A percentile compares a stretch with the other conserved stretches of the same genome.
Conservation (phyloP, 2,329 filamentous ascomycete genomes). For the Microascus cirrosus region DNA sequence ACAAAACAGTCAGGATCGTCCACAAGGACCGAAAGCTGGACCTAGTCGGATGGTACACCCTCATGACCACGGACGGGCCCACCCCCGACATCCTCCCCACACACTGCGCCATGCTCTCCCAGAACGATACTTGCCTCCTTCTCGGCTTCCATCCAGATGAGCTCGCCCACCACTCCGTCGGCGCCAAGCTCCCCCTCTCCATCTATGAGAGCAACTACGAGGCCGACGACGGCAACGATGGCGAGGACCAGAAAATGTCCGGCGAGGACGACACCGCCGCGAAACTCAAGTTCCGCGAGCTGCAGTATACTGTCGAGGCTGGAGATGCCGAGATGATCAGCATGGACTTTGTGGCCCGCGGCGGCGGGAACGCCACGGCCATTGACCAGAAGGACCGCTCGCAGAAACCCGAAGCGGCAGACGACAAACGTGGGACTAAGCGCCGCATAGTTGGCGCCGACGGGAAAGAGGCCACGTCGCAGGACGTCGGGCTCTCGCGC, state of each 20-base stretch:
- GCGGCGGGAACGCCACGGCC: constrained; percentile 68
- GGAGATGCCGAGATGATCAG: constrained; percentile 97
- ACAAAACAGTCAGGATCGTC: constrained; percentile 63
- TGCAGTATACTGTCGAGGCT: constrained; percentile 83
- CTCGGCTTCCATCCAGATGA: constrained; percentile 71
- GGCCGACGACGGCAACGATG: constrained; percentile 44
- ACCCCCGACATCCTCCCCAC: constrained; percentile 57
- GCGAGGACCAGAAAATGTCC: constrained; percentile 62
- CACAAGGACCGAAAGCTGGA: constrained; percentile 76
- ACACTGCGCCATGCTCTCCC: constrained; percentile 64
- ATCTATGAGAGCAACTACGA: constrained; percentile 82
- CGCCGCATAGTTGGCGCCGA: constrained; percentile 15
- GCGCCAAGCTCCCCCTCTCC: constrained; percentile 76
- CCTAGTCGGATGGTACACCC: constrained; percentile 86
- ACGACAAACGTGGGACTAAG: constrained; percentile 9
- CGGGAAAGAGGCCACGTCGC: constrained; percentile 12
- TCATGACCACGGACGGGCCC: constrained; percentile 64
- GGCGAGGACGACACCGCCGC: constrained; percentile 26
- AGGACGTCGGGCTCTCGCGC: constrained; percentile 34
- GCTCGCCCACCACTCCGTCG: constrained; percentile 41
- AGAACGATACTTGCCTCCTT: constrained; percentile 81
- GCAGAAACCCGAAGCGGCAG: constrained; percentile 4
- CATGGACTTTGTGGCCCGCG: constrained; percentile 83
- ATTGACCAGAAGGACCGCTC: constrained; percentile 17
- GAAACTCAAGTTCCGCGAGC: constrained; percentile 66